Evolutionary conservation across 352 stramenopile genomes (phyloP).

Genomic region (Thalassiosira mediterranea): DNA sequence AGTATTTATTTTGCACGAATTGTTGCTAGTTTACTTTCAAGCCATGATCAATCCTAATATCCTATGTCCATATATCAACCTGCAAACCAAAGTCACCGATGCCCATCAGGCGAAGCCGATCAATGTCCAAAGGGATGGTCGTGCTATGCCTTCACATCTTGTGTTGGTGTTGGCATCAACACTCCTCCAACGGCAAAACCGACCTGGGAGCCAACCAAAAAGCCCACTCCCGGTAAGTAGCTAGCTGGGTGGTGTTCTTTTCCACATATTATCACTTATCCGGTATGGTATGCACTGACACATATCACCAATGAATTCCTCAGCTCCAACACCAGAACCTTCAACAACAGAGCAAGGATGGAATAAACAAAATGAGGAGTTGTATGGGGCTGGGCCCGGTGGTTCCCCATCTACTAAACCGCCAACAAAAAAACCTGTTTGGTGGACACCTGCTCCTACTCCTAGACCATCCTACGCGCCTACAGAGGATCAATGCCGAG

Average conservation of each 20-base stretch:
- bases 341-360: slow-evolving; percentile 32
- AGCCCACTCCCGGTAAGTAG: slow-evolving; percentile 26
- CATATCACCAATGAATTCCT: no score
- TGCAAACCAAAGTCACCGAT: no score
- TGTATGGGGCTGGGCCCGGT: not conserved
- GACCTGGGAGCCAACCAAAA: slow-evolving; percentile 51
- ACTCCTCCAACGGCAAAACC: slow-evolving; percentile 35
- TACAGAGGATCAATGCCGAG: slow-evolving; percentile 52
- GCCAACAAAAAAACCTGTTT: slow-evolving; percentile 16
- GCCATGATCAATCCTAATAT: no score
- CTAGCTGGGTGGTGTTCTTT: not conserved
- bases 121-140: slow-evolving; percentile 42
- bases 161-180: slow-evolving; percentile 26
- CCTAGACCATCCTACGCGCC: slow-evolving; percentile 38
- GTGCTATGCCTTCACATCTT: slow-evolving; percentile 57
- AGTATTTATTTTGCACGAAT: no score
- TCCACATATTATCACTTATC: not conserved
- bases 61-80: no score
- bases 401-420: not conserved
- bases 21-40: no score
- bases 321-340: slow-evolving; percentile 16
- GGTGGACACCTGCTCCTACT: slow-evolving; percentile 25
- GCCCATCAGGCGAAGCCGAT: slow-evolving; percentile 37
- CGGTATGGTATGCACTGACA: no score
- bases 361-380: slow-evolving; percentile 27